These are phyloP conservation scores for Blastobotrys terrestris DNA, from an alignment of 805 yeast genomes.

Conservation along the genomic window DNA sequence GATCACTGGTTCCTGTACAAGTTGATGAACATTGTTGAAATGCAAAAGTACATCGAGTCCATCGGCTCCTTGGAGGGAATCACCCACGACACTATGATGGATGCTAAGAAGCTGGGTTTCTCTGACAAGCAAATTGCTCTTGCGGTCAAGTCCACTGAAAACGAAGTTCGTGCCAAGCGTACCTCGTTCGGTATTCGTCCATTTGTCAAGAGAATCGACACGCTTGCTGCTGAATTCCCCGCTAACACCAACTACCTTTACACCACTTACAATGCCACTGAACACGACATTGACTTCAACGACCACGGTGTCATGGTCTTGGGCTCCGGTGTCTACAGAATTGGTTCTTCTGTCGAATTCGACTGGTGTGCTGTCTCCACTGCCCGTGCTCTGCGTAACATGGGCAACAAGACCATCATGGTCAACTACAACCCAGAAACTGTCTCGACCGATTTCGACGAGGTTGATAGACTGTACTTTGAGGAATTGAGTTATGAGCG, in stretches of 20 bases:
- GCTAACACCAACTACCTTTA: slow-evolving; percentile 93
- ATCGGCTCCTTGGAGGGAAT: slow-evolving; percentile 53
- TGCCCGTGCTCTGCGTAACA: slow-evolving; percentile 84
- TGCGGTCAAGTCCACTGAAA: slow-evolving; percentile 67
- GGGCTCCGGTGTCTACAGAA: slow-evolving; percentile 99
- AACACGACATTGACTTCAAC: slow-evolving; percentile 75
- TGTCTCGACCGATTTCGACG: slow-evolving; percentile 96
- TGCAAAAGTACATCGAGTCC: slow-evolving; percentile 73
- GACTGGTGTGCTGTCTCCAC: slow-evolving; percentile 99
- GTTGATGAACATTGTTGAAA: slow-evolving; percentile 84
- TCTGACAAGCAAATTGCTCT: slow-evolving; percentile 88
- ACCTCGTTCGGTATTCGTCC: slow-evolving; percentile 76
- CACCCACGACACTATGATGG: slow-evolving; percentile 60
- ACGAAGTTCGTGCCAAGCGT: slow-evolving; percentile 77
- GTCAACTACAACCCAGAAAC: slow-evolving; percentile 98
- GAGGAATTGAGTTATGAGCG: slow-evolving; percentile 94
- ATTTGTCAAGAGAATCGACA: slow-evolving; percentile 93
- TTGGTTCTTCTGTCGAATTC: slow-evolving; percentile 96
- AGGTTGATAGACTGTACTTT: slow-evolving; percentile 93
- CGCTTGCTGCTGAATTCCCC: slow-evolving; percentile 98
- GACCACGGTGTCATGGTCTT: slow-evolving; percentile 91
- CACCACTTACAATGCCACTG: slow-evolving; percentile 90
- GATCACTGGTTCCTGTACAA: slow-evolving; percentile 95
- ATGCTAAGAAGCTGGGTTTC: slow-evolving; percentile 92
- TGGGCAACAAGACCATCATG: slow-evolving; percentile 90